Evolutionary conservation across 2,329 filamentous ascomycete genomes (phyloP), one percentile per base, ranked within the genome.

Genomic region (Arthrobotrys musiformis): DNA sequence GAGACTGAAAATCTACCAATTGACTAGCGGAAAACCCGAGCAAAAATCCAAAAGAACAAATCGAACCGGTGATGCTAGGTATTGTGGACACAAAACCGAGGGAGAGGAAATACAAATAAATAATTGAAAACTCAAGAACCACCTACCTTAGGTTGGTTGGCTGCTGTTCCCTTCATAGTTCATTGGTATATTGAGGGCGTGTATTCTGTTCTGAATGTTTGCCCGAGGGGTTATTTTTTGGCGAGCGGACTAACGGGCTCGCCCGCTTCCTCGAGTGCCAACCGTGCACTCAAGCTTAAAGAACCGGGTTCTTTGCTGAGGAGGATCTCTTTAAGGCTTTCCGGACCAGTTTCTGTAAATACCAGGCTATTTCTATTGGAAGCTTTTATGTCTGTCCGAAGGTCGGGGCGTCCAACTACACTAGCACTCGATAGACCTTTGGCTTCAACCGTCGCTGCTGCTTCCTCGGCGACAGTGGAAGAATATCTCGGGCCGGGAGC

Each of bases 381-480:
- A 2, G 54, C 46, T n/a, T 69, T 72, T 3, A 30, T 11, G 48
- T 73, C 68, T 4, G 50, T 35, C 6, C 68, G 61, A 11, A 52
- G 30, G 33, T 73, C 56, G 6, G 66, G 62, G 17, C 74, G 48
- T 68, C 74, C 74, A 19, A 78, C 74, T 7, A 78, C 63, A 40
- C 74, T 78, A 8, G 62, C 68, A 17, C 68, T 73, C 11, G 67
- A 40, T 8, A 78, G 24, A 22, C 74, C 74, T 4, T 73, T 73
- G 6, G 68, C 74, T 73, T 78, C 74, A 28, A 73, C 74, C 6
- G 33, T 70, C 4, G 68, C 68, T 1, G 74, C 74, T 2, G 74
- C 63, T 63, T 78, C 61, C 24, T 56, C 74, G 7, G 74, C 74
- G 44, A 78, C 68, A 8, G 56, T 46, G 24, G 74, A 78, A n/a